Conservation (phyloP, 129 eudicot species). For the Flaveria ramosissima region DNA sequence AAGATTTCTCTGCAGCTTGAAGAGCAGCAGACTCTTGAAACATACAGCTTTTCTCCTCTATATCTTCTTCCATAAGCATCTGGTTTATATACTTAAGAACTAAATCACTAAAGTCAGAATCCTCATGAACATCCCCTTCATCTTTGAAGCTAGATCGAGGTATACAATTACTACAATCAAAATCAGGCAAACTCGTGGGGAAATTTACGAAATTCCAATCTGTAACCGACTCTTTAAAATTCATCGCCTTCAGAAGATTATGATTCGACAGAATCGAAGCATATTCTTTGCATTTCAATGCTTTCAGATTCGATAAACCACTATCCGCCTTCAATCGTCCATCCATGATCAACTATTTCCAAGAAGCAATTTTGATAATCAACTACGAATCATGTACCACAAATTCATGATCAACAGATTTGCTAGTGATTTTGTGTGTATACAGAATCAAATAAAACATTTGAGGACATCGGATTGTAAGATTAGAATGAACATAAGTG, state of each 20-base stretch:
- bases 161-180: slow-evolving; percentile 12
- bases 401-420: background rate
- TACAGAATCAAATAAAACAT: slow-evolving; percentile 6
- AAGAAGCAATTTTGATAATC: background rate
- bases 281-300: slow-evolving; percentile 38
- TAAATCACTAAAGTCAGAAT: slow-evolving; percentile 71
- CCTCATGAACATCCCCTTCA: slow-evolving; percentile 57
- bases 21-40: slow-evolving; percentile 85
- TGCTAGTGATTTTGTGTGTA: background rate
- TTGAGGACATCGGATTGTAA: background rate
- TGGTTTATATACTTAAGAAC: slow-evolving; percentile 71
- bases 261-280: slow-evolving; percentile 39
- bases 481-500: background rate
- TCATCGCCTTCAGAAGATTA: slow-evolving; percentile 27
- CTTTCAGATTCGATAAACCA: slow-evolving; percentile 30
- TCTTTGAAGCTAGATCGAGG: slow-evolving; percentile 32
- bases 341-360: slow-evolving; percentile 51
- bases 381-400: background rate
- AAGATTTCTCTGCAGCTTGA: slow-evolving; percentile 73
- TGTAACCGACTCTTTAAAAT: slow-evolving; percentile 23
- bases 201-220: slow-evolving; percentile 22
- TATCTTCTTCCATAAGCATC: slow-evolving; percentile 95
- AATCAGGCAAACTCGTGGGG: slow-evolving; percentile 30
- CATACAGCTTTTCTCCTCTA: slow-evolving; percentile 65
- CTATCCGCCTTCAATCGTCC: slow-evolving; percentile 28